phyloP scores from a whole-genome alignment of 2,329 filamentous ascomycete genomes.

The Xylariaceae sp. region DNA sequence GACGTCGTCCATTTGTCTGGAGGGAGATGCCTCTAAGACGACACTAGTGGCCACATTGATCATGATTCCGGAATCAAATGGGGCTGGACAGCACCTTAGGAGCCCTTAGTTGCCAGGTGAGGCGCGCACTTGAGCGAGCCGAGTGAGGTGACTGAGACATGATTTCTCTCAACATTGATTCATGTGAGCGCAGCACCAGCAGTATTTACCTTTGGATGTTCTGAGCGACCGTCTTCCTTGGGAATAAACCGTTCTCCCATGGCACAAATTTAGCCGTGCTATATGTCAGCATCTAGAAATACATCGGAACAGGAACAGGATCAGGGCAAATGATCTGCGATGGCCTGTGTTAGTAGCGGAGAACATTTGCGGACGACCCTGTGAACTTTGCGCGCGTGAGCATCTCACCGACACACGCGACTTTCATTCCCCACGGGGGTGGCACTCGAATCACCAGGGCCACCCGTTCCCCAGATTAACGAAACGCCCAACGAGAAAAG shows the following conservation, averaged over 20 bases:
- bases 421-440: conserved; percentile 8
- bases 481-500: not conserved
- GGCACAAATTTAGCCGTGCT: too few species aligned
- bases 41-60: too few species aligned
- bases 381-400: conserved; percentile 18
- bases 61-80: too few species aligned
- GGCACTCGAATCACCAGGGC: not conserved
- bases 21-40: too few species aligned
- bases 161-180: conserved; percentile 1
- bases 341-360: not conserved
- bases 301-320: not conserved
- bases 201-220: not conserved
- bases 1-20: too few species aligned
- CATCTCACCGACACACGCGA: conserved; percentile 16
- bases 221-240: not conserved
- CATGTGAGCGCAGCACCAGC: conserved; percentile 8
- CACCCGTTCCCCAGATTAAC: not conserved
- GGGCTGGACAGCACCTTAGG: too few species aligned
- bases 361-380: not conserved
- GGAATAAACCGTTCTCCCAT: not conserved
- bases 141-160: conserved; percentile 4
- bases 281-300: not conserved
- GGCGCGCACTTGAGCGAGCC: not conserved
- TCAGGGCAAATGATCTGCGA: too few species aligned
- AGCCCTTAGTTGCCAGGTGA: too few species aligned